Evolutionary conservation across 768 basidiomycete species (phyloP), one percentile per base, ranked within the genome.

Genomic region (Arthromyces matolae): DNA sequence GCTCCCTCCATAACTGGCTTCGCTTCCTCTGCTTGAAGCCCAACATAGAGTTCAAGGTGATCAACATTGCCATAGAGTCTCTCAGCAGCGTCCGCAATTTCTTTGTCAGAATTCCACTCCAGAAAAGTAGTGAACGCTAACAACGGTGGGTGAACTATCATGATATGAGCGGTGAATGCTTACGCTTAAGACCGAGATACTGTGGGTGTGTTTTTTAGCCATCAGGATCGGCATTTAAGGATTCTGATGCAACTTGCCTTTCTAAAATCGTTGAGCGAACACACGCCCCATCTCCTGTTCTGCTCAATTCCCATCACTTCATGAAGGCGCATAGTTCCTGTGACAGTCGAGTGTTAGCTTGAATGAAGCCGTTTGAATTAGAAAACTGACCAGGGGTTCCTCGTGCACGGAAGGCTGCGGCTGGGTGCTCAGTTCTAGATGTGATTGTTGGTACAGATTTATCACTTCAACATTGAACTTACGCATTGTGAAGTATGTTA

Each of bases 221-320:
- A 27, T 27, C 18, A n/a, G n/a, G 34, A 20, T 45, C 13, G 25
- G 8, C 31, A 35, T 1, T 14, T 5, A 5, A 47, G 13, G 24
- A 33, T 28, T 29, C 36, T 28, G 1, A 22, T 29, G 37, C 28
- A 19, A 16, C 9, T n/a, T 25, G 39, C 79, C 73, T 75, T 82
- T 47, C 89, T 72, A 67, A 93, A 93, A 50, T 92, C 89, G 53
- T 93, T 93, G 52, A 93, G 62, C 2, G 85, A 83, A 60, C 89
- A 92, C 16, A 84, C 81, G 38, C 89, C 89, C 89, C 89, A 93
- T 18, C 60, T 54, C 24, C 90, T 77, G 59, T 79, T 85, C 48
- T 84, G 74, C 56, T 86, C 81, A 37, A 93, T 91, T 33, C 88
- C 88, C 86, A 93, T 86, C 32, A 91, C 72, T 61, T 93, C 91